phyloP scores from a whole-genome alignment of 2,329 filamentous ascomycete genomes.

The Epichloe scottii region DNA sequence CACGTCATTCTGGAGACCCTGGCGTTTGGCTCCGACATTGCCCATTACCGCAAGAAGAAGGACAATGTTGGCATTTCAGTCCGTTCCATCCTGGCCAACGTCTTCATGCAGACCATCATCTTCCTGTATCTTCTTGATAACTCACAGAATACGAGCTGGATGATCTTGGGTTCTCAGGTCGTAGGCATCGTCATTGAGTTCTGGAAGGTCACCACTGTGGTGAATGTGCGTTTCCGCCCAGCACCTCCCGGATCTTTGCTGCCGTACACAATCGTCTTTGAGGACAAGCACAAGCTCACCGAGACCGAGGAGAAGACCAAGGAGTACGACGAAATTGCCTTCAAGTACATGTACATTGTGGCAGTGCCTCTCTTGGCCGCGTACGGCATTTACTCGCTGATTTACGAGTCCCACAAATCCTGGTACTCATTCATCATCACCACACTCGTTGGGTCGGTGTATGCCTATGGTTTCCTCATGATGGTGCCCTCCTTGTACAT shows the following conservation, averaged over 20 bases:
- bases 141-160: slow-evolving; percentile 95
- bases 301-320: slow-evolving; percentile 97
- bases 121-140: slow-evolving; percentile 97
- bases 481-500: slow-evolving; percentile 98
- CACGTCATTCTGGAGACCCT: slow-evolving; percentile 94
- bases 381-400: slow-evolving; percentile 80
- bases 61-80: slow-evolving; percentile 95
- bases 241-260: slow-evolving; percentile 55
- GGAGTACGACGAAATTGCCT: slow-evolving; percentile 95
- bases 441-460: slow-evolving; percentile 89
- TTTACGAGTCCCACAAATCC: slow-evolving; percentile 92
- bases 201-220: slow-evolving; percentile 96
- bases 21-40: slow-evolving; percentile 94
- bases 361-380: slow-evolving; percentile 81
- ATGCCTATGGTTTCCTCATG: slow-evolving; percentile 97
- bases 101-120: slow-evolving; percentile 93
- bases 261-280: slow-evolving; percentile 72
- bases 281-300: slow-evolving; percentile 92
- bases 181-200: slow-evolving; percentile 58
- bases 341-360: slow-evolving; percentile 89
- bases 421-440: slow-evolving; percentile 97
- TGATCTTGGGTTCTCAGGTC: slow-evolving; percentile 90
- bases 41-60: slow-evolving; percentile 99
- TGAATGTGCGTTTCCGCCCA: slow-evolving; percentile 71
- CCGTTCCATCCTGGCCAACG: slow-evolving; percentile 89